phyloP scores from a whole-genome alignment of 140 eudicot genomes.

The Artemisia princeps region DNA sequence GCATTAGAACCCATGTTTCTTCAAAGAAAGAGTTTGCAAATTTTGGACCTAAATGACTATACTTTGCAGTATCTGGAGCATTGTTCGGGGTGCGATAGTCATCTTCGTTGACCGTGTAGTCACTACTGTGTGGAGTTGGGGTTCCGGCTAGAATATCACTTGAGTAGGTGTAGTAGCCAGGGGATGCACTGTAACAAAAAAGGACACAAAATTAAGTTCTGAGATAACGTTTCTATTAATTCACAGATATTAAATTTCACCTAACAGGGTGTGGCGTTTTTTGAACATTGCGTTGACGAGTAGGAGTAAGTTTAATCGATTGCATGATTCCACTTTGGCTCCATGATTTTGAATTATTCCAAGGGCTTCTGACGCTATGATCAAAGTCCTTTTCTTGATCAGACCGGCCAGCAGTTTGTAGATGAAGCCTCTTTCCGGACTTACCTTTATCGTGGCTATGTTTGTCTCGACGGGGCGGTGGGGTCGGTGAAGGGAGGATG shows the following conservation, averaged over 20 bases:
- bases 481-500: slow-evolving; percentile 33
- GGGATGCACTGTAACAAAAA: slow-evolving; percentile 39
- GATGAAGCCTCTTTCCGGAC: slow-evolving; percentile 38
- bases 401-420: slow-evolving; percentile 29
- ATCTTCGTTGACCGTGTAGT: slow-evolving; percentile 66
- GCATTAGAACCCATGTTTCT: slow-evolving; percentile 67
- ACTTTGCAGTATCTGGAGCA: slow-evolving; percentile 23
- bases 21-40: slow-evolving; percentile 54
- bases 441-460: slow-evolving; percentile 20
- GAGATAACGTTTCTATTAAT: neutral
- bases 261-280: slow-evolving; percentile 7
- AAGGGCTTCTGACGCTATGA: slow-evolving; percentile 66
- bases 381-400: slow-evolving; percentile 46
- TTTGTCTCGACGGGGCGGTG: slow-evolving; percentile 26
- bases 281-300: slow-evolving; percentile 18
- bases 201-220: neutral
- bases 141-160: slow-evolving; percentile 50
- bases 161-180: slow-evolving; percentile 52
- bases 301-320: slow-evolving; percentile 17
- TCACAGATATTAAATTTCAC: neutral
- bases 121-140: slow-evolving; percentile 80
- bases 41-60: slow-evolving; percentile 47
- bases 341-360: slow-evolving; percentile 45
- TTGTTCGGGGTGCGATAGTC: slow-evolving; percentile 62
- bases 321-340: slow-evolving; percentile 21